These are phyloP conservation scores for Botryotinia convoluta DNA, from an alignment of 2,329 filamentous ascomycete genomes.

Conservation along the genomic window DNA sequence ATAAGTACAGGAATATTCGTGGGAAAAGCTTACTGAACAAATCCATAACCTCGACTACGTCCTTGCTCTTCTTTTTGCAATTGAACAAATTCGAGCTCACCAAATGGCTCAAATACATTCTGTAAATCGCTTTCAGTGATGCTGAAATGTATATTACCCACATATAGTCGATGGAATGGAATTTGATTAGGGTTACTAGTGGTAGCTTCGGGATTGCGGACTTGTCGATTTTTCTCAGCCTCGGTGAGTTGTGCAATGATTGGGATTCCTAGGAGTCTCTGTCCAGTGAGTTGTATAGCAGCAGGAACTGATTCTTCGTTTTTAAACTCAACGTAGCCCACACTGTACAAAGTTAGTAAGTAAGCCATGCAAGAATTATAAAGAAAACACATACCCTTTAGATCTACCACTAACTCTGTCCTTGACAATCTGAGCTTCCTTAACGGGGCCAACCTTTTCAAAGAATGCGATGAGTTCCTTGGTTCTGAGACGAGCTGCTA, in stretches of 20 bases:
- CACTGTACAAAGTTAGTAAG: slow-evolving; percentile 57
- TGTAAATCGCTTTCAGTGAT: slow-evolving; percentile 95
- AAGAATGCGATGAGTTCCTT: slow-evolving; percentile 94
- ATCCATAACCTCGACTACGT: slow-evolving; percentile 92
- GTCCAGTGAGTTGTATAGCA: slow-evolving; percentile 96
- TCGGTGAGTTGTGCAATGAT: slow-evolving; percentile 98
- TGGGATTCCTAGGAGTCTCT: slow-evolving; percentile 96
- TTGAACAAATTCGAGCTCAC: slow-evolving; percentile 95
- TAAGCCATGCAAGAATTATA: not conserved
- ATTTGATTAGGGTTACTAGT: slow-evolving; percentile 74
- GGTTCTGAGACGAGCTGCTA: slow-evolving; percentile 87
- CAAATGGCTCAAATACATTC: slow-evolving; percentile 96
- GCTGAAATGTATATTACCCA: slow-evolving; percentile 99
- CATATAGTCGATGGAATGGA: slow-evolving; percentile 96
- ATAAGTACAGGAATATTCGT: not conserved
- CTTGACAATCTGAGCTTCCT: slow-evolving; percentile 98
- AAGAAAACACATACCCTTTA: slow-evolving; percentile 70
- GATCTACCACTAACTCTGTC: slow-evolving; percentile 94
- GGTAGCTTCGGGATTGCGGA: slow-evolving; percentile 71
- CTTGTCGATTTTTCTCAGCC: slow-evolving; percentile 98
- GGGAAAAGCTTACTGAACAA: slow-evolving; percentile 79
- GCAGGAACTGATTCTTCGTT: slow-evolving; percentile 89
- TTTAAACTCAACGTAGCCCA: slow-evolving; percentile 99
- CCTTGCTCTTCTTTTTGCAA: slow-evolving; percentile 93
- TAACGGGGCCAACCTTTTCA: slow-evolving; percentile 89